Evolutionary conservation across 225 moss, liverwort and hornwort genomes (phyloP), one percentile per base, ranked within the genome.

Genomic region (Climacium dendroides): DNA sequence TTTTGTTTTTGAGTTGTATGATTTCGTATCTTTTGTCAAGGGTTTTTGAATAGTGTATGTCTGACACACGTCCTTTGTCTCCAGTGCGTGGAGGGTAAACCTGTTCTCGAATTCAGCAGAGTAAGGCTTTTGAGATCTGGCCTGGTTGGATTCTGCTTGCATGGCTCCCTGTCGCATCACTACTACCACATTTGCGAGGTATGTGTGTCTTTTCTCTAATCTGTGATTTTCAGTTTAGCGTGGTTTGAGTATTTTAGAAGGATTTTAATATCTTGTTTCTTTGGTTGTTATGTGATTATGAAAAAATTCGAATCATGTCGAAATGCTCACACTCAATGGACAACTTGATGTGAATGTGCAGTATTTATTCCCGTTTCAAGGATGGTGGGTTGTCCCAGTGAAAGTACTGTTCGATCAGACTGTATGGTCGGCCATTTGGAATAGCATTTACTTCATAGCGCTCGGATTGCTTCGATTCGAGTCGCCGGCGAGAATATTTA

Each of bases 171-270:
- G 85, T 98, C 98, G 18, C 98, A 98, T 60, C 94, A 97, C 29
- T 98, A 98, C 50, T 98, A 98, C 20, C 94, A 98, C n/a, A 83
- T 98, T 41, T 94, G 95, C 70, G 98, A 98, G 97, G 98, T 98
- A 80, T 48, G 85, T 37, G 4, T 3, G 18, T 26, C 19, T 80
- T 29, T 5, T 3, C 32, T 20, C 0, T 9, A 12, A 24, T 41
- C 2, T 47, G 19, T 25, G 6, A 32, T 48, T 9, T 20, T 66
- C 47, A 13, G 59, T 57, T n/a, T 26, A 28, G 30, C 6, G 58
- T 37, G 28, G 9, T 72, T 18, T 58, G 64, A 80, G 13, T 28
- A 22, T 19, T 57, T 26, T 26, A 13, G 47, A 7, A 16, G 23
- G 2, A 29, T 29, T 48, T 71, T 17, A 5, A 2, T n/a, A 20